These are phyloP conservation scores for Boletus rubescentipes DNA, from an alignment of 768 basidiomycete genomes.

Conservation along the genomic window DNA sequence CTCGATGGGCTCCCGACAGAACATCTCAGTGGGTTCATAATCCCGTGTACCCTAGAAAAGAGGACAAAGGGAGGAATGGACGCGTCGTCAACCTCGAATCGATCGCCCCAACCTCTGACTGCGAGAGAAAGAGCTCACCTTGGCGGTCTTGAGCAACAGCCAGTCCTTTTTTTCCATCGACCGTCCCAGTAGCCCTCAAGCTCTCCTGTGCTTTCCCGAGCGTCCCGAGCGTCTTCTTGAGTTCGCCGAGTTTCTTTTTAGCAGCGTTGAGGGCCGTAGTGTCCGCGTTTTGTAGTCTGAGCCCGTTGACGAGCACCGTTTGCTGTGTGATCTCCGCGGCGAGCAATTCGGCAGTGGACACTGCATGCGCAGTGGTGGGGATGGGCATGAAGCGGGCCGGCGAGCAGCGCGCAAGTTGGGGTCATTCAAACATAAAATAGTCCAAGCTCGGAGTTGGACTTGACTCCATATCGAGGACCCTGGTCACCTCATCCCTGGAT, in stretches of 20 bases:
- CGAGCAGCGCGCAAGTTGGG: constrained; percentile 13
- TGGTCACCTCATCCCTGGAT: constrained; percentile 12
- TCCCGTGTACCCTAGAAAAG: constrained; percentile 87
- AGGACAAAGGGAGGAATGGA: too few species aligned
- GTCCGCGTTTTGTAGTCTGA: constrained; percentile 57
- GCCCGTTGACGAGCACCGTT: constrained; percentile 57
- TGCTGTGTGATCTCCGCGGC: constrained; percentile 56
- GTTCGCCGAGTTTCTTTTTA: constrained; percentile 67
- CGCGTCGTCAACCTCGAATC: constrained; percentile 2
- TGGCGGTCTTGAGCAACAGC: constrained; percentile 88
- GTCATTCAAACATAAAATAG: constrained; percentile 20
- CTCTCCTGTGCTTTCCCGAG: constrained; percentile 33
- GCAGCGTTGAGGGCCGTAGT: constrained; percentile 52
- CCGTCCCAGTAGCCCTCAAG: constrained; percentile 35
- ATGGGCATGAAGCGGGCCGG: constrained; percentile 11
- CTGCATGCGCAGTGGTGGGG: constrained; percentile 26
- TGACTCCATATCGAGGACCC: constrained; percentile 29
- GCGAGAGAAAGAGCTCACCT: constrained; percentile 51
- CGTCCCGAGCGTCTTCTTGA: constrained; percentile 57
- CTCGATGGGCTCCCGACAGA: constrained; percentile 89
- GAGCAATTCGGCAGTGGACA: constrained; percentile 46
- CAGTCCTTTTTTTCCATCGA: constrained; percentile 58
- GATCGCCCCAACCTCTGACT: constrained; percentile 15
- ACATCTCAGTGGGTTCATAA: constrained; percentile 90
- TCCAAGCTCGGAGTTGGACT: neutral